phyloP scores from a whole-genome alignment of 768 basidiomycete species.

The Astraeus odoratus region DNA sequence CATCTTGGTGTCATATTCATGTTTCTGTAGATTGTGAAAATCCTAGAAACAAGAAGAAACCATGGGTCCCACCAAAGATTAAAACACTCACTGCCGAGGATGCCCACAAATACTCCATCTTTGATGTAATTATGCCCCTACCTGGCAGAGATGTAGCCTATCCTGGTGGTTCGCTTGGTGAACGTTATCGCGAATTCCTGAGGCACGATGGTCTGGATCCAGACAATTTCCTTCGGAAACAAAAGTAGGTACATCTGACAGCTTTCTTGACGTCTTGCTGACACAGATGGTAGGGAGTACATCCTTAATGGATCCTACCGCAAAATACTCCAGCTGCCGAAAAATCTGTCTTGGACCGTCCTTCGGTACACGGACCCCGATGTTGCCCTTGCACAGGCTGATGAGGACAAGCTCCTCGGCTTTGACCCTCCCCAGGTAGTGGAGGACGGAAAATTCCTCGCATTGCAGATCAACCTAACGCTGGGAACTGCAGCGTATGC shows the following conservation, averaged over 20 bases:
- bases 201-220: constrained; percentile 84
- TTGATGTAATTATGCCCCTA: constrained; percentile 96
- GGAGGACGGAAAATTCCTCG: constrained; percentile 77
- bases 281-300: constrained; percentile 53
- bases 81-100: constrained; percentile 76
- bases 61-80: constrained; percentile 64
- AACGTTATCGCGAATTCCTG: constrained; percentile 78
- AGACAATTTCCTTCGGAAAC: constrained; percentile 81
- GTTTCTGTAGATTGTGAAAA: neutral
- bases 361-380: constrained; percentile 92
- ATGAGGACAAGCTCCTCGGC: constrained; percentile 87
- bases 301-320: constrained; percentile 91
- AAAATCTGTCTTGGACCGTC: constrained; percentile 72
- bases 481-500: constrained; percentile 93
- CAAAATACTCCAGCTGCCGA: constrained; percentile 81
- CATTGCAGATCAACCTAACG: constrained; percentile 78
- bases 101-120: constrained; percentile 75
- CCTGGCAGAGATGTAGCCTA: constrained; percentile 93
- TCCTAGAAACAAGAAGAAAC: constrained; percentile 27
- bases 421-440: constrained; percentile 63
- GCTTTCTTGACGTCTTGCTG: constrained; percentile 4
- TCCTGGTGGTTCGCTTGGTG: constrained; percentile 82
- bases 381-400: constrained; percentile 85
- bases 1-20: neutral
- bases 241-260: constrained; percentile 51